Conservation (phyloP, 75 land plant species). For the Pinus albicaulis region DNA sequence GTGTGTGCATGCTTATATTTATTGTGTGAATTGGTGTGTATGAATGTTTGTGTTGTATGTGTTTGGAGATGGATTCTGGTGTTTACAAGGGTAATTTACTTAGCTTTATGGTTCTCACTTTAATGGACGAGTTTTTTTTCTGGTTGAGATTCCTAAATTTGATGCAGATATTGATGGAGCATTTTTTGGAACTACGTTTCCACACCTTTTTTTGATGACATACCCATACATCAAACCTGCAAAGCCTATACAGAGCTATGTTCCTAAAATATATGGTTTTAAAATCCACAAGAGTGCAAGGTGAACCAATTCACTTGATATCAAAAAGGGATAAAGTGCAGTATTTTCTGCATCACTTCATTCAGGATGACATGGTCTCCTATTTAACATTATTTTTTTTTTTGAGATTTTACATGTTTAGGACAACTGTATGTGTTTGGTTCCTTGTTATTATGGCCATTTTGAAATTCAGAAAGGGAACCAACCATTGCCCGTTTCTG, state of each 20-base stretch:
- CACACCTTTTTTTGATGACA: conserved; percentile 72
- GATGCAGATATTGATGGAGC: conserved; percentile 69
- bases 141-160: neutral
- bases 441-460: no score
- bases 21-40: neutral
- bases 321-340: neutral
- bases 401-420: no score
- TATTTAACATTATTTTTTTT: conserved; percentile 1
- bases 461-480: no score
- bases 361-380: neutral
- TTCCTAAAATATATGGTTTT: conserved; percentile 70
- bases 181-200: conserved; percentile 70
- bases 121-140: neutral
- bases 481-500: no score
- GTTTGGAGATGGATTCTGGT: no score
- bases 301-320: conserved; percentile 8
- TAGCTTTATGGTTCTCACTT: neutral
- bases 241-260: conserved; percentile 52
- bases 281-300: conserved; percentile 47
- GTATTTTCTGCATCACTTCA: neutral
- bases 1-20: neutral
- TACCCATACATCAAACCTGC: conserved; percentile 54
- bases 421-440: no score
- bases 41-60: no score
- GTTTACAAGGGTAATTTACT: neutral